Conservation (phyloP, 352 stramenopile genomes). For the Phytophthora ohioensis region DNA sequence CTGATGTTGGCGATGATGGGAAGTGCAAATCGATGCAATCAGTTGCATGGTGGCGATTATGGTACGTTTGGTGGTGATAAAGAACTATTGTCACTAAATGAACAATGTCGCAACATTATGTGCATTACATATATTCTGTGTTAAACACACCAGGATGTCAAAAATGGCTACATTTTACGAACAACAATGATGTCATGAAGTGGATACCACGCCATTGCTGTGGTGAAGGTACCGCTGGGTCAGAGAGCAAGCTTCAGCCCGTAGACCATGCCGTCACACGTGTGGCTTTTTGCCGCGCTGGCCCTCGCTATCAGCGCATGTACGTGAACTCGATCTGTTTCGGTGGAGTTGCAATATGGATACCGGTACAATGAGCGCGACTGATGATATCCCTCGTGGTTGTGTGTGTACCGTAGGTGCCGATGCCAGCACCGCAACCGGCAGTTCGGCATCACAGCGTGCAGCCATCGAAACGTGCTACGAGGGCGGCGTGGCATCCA, state of each 20-base stretch:
- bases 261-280: background rate
- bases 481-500: constrained; percentile 17
- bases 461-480: constrained; percentile 38
- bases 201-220: too few relatives aligned
- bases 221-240: too few relatives aligned
- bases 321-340: constrained; percentile 5
- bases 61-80: background rate
- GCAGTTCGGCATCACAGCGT: constrained; percentile 1
- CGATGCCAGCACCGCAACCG: background rate
- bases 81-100: background rate
- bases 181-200: too few relatives aligned
- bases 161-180: constrained; percentile 2
- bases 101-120: constrained; percentile 1
- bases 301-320: background rate
- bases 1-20: constrained; percentile 5
- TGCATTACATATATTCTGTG: background rate
- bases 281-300: background rate
- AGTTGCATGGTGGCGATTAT: background rate
- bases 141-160: background rate
- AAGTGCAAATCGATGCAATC: too few relatives aligned
- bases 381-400: constrained; percentile 1
- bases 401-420: background rate
- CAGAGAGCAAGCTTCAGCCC: background rate
- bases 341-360: background rate
- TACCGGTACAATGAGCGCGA: background rate